Percentiles rank a stretch among this genome's conserved stretches.
Conservation (phyloP, 2,329 filamentous ascomycete species). For the Trichoderma sp. region DNA sequence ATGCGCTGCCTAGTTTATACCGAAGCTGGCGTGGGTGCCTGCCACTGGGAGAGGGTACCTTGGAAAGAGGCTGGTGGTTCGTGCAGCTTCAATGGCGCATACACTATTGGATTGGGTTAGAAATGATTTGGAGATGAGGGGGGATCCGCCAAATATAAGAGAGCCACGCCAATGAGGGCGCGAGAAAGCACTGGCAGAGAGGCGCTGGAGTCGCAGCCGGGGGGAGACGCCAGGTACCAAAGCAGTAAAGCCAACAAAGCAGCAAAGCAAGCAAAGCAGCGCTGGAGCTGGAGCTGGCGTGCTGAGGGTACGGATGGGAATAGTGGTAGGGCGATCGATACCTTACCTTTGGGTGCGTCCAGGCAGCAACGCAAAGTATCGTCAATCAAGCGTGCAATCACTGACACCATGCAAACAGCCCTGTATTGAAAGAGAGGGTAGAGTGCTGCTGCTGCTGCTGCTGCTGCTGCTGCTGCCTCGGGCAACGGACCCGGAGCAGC, state of each 20-base stretch:
- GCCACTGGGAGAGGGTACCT: neutral
- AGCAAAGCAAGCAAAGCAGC: no score
- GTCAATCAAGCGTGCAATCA: neutral
- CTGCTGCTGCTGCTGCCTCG: neutral
- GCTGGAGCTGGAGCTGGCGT: neutral
- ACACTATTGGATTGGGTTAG: slow-evolving; percentile 3
- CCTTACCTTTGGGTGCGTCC: neutral
- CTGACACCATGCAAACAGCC: neutral
- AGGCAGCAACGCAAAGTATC: neutral
- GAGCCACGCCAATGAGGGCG: slow-evolving; percentile 7
- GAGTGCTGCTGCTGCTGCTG: no score
- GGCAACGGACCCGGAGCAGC: neutral
- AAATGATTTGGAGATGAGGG: neutral
- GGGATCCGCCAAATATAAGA: slow-evolving; percentile 2
- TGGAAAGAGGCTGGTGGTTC: slow-evolving; percentile 1
- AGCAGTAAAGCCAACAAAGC: no score
- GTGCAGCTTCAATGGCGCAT: slow-evolving; percentile 14
- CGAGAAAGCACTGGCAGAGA: neutral
- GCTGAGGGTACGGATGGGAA: neutral
- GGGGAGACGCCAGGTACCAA: neutral
- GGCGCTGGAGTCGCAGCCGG: neutral
- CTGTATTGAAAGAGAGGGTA: neutral
- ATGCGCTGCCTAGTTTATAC: slow-evolving; percentile 7
- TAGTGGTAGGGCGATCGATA: no score
- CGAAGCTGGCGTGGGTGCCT: neutral